phyloP scores from a whole-genome alignment of 768 basidiomycete species.

The Auriscalpium orientale region DNA sequence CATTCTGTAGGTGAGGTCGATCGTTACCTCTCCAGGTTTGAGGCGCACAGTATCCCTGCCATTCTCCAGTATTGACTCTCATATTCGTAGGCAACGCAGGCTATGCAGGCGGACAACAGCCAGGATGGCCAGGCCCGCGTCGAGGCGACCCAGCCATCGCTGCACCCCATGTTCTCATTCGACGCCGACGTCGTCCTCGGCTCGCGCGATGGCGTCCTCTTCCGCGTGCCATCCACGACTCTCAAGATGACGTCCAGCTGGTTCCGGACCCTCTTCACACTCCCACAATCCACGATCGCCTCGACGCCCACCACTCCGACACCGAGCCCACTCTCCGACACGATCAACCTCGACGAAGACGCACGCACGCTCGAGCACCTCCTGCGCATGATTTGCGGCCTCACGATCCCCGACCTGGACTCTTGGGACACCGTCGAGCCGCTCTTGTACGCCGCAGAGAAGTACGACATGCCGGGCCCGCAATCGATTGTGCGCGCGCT shows the following conservation, averaged over 20 bases:
- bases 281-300: slow-evolving; percentile 32
- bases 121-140: background rate
- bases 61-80: no score
- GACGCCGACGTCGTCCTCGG: slow-evolving; percentile 52
- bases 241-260: slow-evolving; percentile 59
- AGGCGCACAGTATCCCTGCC: no score
- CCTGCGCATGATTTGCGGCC: slow-evolving; percentile 55
- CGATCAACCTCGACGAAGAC: slow-evolving; percentile 53
- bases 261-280: slow-evolving; percentile 53
- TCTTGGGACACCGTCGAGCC: slow-evolving; percentile 49
- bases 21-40: no score
- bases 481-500: slow-evolving; percentile 51
- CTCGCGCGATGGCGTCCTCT: slow-evolving; percentile 42
- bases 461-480: slow-evolving; percentile 65
- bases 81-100: background rate
- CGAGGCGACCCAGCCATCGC: slow-evolving; percentile 3
- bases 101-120: background rate
- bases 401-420: slow-evolving; percentile 39
- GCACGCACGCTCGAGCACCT: slow-evolving; percentile 45
- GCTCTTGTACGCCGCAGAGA: slow-evolving; percentile 56
- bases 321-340: slow-evolving; percentile 19
- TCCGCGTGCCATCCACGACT: slow-evolving; percentile 52
- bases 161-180: slow-evolving; percentile 45
- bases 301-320: background rate
- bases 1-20: no score